Conservation (phyloP, 2,329 filamentous ascomycete species). For the Metarhizium humberi region DNA sequence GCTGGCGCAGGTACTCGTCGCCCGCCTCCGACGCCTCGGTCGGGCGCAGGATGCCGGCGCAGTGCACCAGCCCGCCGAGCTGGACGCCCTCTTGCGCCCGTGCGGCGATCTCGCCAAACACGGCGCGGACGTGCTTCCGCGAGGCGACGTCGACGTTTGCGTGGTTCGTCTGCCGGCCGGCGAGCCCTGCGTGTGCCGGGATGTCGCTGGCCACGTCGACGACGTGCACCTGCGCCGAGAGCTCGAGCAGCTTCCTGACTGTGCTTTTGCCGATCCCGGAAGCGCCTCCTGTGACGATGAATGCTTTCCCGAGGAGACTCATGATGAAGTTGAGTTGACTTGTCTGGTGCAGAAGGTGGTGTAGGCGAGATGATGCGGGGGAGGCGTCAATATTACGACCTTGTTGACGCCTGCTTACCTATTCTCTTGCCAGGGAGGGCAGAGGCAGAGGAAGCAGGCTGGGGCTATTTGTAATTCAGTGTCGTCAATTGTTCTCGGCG, state of each 20-base stretch:
- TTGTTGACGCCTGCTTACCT: too few species aligned
- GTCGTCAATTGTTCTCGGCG: too few species aligned
- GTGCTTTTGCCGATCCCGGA: constrained; percentile 2
- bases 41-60: neutral
- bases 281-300: constrained; percentile 3
- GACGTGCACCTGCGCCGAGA: constrained; percentile 2
- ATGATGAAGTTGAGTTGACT: neutral
- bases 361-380: too few species aligned
- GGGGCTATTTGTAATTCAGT: too few species aligned
- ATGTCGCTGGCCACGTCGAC: neutral
- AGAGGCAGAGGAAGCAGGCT: too few species aligned
- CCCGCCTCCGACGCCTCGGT: neutral
- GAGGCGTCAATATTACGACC: too few species aligned
- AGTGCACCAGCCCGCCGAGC: constrained; percentile 1
- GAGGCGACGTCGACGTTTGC: neutral
- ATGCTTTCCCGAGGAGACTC: constrained; percentile 1
- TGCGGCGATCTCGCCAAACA: neutral
- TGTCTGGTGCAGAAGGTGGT: too few species aligned
- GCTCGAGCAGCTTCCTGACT: constrained; percentile 2
- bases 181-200: neutral
- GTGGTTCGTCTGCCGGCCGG: neutral
- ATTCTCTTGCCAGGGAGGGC: too few species aligned
- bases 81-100: neutral
- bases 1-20: neutral
- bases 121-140: neutral